Conservation (phyloP, 129 eudicot species). For the Heracleum sosnowskyi region DNA sequence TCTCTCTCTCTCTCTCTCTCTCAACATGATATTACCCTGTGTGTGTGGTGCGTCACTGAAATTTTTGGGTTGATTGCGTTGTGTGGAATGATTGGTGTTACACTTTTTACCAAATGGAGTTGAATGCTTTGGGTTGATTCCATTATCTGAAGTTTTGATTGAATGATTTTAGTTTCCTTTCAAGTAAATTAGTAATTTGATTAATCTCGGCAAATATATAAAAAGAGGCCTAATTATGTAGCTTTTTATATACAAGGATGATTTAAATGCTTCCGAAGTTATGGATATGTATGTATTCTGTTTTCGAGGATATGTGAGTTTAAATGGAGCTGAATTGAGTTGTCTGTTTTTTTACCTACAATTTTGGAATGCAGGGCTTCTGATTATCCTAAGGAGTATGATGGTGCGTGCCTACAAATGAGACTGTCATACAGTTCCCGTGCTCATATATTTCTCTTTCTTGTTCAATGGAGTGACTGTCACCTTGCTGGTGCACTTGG, state of each 20-base stretch:
- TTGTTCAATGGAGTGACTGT: conserved; percentile 88
- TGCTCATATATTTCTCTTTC: conserved; percentile 69
- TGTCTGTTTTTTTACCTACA: not conserved
- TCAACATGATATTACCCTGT: no score
- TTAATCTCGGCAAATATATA: not conserved
- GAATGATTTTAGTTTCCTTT: not conserved
- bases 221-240: not conserved
- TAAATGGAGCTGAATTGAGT: not conserved
- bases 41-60: not conserved
- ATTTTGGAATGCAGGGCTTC: conserved; percentile 60
- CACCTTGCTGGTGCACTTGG: conserved; percentile 85
- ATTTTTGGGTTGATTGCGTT: not conserved
- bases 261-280: not conserved
- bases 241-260: not conserved
- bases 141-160: not conserved
- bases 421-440: conserved; percentile 80
- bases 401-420: conserved; percentile 83
- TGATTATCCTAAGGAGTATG: conserved; percentile 73
- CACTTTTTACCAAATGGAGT: not conserved
- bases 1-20: no score
- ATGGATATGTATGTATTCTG: not conserved
- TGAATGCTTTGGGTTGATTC: not conserved
- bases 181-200: not conserved
- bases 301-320: not conserved
- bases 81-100: not conserved